Conservation (phyloP, 768 basidiomycete species). For the Coprinopsis strossmayeri region DNA sequence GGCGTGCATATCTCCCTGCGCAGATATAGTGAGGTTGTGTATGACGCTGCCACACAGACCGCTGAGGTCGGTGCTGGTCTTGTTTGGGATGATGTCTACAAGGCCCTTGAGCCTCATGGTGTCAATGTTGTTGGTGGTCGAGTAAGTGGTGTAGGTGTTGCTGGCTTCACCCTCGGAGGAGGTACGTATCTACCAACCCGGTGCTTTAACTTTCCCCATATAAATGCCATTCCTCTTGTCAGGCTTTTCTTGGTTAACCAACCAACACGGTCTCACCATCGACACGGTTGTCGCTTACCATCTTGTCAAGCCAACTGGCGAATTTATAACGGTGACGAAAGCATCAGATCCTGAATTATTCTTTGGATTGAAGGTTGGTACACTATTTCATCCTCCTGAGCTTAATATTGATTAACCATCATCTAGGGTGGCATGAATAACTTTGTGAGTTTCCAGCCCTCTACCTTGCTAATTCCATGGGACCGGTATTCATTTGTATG, state of each 20-base stretch:
- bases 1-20: slow-evolving; percentile 56
- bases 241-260: slow-evolving; percentile 62
- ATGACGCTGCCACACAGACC: slow-evolving; percentile 32
- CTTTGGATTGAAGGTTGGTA: slow-evolving; percentile 24
- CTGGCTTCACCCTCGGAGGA: slow-evolving; percentile 54
- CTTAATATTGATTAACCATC: background rate
- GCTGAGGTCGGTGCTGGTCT: slow-evolving; percentile 38
- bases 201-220: slow-evolving; percentile 16
- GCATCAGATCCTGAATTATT: slow-evolving; percentile 31
- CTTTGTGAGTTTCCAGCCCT: slow-evolving; percentile 34
- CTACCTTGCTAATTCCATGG: too few relatives aligned
- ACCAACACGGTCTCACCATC: slow-evolving; percentile 53
- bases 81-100: slow-evolving; percentile 64
- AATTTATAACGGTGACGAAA: slow-evolving; percentile 28
- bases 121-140: slow-evolving; percentile 57
- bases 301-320: slow-evolving; percentile 51
- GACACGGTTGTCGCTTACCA: slow-evolving; percentile 52
- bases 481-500: background rate
- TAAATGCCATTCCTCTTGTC: slow-evolving; percentile 10
- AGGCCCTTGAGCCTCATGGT: slow-evolving; percentile 38
- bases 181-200: slow-evolving; percentile 34
- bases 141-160: slow-evolving; percentile 53
- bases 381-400: background rate
- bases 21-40: slow-evolving; percentile 38
- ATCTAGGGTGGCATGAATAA: slow-evolving; percentile 57